Conservation (phyloP, 345 rosid genomes). For the Isatis tinctoria region DNA sequence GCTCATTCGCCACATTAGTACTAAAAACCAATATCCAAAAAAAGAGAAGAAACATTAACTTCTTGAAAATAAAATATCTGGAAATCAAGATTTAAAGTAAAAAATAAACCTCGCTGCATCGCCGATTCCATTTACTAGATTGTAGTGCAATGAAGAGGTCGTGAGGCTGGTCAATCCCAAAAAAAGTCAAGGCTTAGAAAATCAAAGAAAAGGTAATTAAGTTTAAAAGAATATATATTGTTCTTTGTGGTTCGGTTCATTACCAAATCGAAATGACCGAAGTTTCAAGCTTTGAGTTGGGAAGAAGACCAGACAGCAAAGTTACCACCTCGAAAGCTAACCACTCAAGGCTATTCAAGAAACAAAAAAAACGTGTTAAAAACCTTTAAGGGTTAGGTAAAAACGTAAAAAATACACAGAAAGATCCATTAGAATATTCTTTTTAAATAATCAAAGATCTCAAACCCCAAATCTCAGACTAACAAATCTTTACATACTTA, state of each 20-base stretch:
- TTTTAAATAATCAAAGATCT: background rate
- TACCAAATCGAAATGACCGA: slow-evolving; percentile 59
- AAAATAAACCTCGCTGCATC: slow-evolving; percentile 34
- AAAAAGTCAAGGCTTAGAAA: too few relatives aligned
- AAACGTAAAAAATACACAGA: background rate
- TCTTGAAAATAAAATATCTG: background rate
- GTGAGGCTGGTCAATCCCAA: slow-evolving; percentile 26
- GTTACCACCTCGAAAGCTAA: slow-evolving; percentile 58
- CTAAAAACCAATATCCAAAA: slow-evolving; percentile 10
- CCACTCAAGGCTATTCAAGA: slow-evolving; percentile 52
- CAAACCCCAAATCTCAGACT: background rate
- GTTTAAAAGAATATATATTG: background rate
- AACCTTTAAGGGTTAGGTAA: background rate
- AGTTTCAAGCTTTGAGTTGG: slow-evolving; percentile 55
- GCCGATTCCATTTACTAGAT: slow-evolving; percentile 29
- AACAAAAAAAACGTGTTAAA: background rate
- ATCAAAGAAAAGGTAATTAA: background rate
- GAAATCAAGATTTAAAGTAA: background rate
- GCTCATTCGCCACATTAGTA: slow-evolving; percentile 36
- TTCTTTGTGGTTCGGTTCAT: background rate
- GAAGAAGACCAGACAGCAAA: slow-evolving; percentile 57
- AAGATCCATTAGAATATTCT: background rate
- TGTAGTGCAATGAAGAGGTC: slow-evolving; percentile 30
- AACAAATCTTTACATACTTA: background rate
- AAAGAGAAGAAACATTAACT: background rate